Percentiles rank a stretch among this genome's conserved stretches.
phyloP scores from a whole-genome alignment of 176 grass and related monocot genomes.

The Typha latifolia region DNA sequence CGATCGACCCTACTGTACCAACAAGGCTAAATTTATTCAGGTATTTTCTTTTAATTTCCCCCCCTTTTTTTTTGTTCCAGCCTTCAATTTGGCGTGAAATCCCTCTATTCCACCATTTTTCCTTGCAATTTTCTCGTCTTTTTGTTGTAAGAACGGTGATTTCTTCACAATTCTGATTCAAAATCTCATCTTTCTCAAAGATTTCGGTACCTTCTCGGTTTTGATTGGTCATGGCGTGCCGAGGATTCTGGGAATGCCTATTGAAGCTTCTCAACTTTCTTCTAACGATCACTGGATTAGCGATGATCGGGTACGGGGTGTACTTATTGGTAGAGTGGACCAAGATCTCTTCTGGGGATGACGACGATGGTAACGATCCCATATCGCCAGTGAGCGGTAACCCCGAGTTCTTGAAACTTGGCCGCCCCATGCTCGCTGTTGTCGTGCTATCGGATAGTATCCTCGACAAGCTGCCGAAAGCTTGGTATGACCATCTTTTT shows the following conservation, averaged over 20 bases:
- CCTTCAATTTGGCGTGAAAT: too few species aligned
- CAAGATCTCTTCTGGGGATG: conserved; percentile 23
- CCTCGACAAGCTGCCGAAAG: not conserved
- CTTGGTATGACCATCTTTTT: not conserved
- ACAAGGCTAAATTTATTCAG: too few species aligned
- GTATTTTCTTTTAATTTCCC: too few species aligned
- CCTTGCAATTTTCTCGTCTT: too few species aligned
- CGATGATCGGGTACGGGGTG: conserved; percentile 79
- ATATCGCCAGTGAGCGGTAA: conserved; percentile 15
- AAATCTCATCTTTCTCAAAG: not conserved
- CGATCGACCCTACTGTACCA: too few species aligned
- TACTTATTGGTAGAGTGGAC: conserved; percentile 75
- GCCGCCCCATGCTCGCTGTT: not conserved
- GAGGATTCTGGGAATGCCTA: conserved; percentile 75
- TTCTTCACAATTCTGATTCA: conserved; percentile 1
- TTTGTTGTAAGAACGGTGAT: not conserved
- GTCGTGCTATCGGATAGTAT: not conserved
- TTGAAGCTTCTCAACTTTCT: conserved; percentile 86
- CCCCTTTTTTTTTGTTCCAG: too few species aligned
- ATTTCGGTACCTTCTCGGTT: conserved; percentile 11
- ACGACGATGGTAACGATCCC: conserved; percentile 9
- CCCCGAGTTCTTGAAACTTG: conserved; percentile 13
- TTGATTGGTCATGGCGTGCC: conserved; percentile 64
- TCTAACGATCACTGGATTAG: conserved; percentile 61
- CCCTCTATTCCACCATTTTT: too few species aligned